phyloP scores from a whole-genome alignment of 2,329 filamentous ascomycete species.

The Colletotrichum falcatum region DNA sequence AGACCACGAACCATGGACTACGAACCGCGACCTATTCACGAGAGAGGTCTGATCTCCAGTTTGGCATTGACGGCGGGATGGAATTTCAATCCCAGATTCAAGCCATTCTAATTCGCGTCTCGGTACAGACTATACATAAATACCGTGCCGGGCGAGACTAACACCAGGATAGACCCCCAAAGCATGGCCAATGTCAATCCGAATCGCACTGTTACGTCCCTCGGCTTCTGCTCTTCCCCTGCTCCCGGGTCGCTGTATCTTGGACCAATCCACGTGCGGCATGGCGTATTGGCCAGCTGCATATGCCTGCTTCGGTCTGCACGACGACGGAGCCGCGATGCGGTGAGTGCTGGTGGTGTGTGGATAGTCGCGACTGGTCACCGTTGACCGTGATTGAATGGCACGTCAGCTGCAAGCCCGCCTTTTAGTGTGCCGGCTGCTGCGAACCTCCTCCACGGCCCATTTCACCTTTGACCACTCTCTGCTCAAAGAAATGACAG shows the following conservation, averaged over 20 bases:
- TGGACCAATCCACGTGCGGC: slow-evolving; percentile 32
- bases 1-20: not conserved
- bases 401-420: slow-evolving; percentile 12
- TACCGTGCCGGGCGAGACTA: slow-evolving; percentile 6
- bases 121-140: not conserved
- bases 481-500: slow-evolving; percentile 23
- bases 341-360: slow-evolving; percentile 30
- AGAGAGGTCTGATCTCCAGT: slow-evolving; percentile 10
- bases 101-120: not conserved
- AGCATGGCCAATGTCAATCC: slow-evolving; percentile 18
- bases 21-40: not conserved
- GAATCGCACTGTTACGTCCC: slow-evolving; percentile 9
- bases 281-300: slow-evolving; percentile 18
- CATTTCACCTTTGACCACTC: not conserved
- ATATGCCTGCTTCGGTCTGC: slow-evolving; percentile 37
- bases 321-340: slow-evolving; percentile 37
- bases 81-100: not conserved
- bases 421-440: slow-evolving; percentile 4
- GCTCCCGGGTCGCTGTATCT: slow-evolving; percentile 1
- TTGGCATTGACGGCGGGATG: not conserved
- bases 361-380: not conserved
- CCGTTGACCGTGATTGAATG: slow-evolving; percentile 6
- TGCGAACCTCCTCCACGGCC: slow-evolving; percentile 3
- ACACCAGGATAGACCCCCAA: not conserved
- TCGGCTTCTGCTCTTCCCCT: slow-evolving; percentile 15